These are phyloP conservation scores for Epicoccum nigrum DNA, from an alignment of 2,329 filamentous ascomycete genomes.

Conservation along the genomic window DNA sequence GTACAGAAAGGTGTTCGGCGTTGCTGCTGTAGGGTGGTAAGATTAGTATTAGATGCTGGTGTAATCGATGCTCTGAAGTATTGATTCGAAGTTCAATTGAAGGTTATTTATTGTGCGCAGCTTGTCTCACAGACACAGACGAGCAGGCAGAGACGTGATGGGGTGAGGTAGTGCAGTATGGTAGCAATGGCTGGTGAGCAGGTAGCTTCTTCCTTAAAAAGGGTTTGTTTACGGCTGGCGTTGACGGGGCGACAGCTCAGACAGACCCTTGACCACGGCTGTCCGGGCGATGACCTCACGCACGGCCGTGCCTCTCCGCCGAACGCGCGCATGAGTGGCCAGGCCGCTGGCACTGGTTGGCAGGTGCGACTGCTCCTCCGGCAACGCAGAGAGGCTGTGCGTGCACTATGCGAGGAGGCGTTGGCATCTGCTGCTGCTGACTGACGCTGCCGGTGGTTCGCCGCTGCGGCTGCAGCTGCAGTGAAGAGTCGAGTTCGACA, in stretches of 20 bases:
- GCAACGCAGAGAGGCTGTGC: constrained; percentile 12
- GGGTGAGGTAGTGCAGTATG: constrained; percentile 24
- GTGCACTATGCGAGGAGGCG: background rate
- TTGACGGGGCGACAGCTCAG: constrained; percentile 38
- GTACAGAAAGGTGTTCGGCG: constrained; percentile 37
- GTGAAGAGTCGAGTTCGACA: too few species aligned
- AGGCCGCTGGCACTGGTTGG: constrained; percentile 3
- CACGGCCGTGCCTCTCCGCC: constrained; percentile 15
- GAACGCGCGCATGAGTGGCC: constrained; percentile 13
- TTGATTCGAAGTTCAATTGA: constrained; percentile 36
- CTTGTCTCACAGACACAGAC: constrained; percentile 21
- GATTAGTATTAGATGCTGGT: constrained; percentile 49
- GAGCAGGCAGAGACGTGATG: constrained; percentile 20
- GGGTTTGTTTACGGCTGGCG: constrained; percentile 41
- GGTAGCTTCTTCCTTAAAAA: constrained; percentile 40
- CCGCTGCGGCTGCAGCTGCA: too few species aligned
- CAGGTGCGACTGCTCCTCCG: constrained; percentile 16
- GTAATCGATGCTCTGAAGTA: constrained; percentile 49
- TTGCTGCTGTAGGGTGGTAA: constrained; percentile 37
- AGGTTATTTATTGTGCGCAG: constrained; percentile 32
- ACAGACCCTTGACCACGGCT: constrained; percentile 20
- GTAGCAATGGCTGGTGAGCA: constrained; percentile 31
- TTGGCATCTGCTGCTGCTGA: too few species aligned
- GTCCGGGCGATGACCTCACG: constrained; percentile 39
- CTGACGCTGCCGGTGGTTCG: constrained; percentile 3